phyloP scores from a whole-genome alignment of 164 flowering plant genomes.

The Dillenia suffruticosa region DNA sequence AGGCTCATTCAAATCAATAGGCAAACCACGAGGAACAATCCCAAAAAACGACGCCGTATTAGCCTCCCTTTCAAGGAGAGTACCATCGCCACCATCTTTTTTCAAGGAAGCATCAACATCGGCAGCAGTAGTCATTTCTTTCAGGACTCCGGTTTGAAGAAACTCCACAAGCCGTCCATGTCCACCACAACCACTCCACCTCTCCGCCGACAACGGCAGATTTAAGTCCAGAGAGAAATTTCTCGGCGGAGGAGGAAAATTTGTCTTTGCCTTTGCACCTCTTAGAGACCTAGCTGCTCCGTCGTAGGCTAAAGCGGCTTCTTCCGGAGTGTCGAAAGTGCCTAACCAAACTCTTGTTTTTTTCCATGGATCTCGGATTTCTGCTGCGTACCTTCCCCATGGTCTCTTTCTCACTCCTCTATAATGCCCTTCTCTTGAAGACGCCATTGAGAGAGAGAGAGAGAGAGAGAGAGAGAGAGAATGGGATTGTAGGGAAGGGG shows the following conservation, averaged over 20 bases:
- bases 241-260: constrained; percentile 43
- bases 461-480: background rate
- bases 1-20: constrained; percentile 69
- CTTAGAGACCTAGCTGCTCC: constrained; percentile 71
- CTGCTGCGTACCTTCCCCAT: constrained; percentile 94
- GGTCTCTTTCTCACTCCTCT: constrained; percentile 88
- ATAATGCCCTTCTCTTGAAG: constrained; percentile 57
- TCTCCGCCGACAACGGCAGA: constrained; percentile 16
- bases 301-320: constrained; percentile 84
- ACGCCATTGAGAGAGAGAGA: constrained; percentile 24
- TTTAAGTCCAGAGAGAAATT: constrained; percentile 14
- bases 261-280: constrained; percentile 79
- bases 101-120: background rate
- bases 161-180: constrained; percentile 13
- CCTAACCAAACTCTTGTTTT: constrained; percentile 85
- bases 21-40: constrained; percentile 47
- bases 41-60: constrained; percentile 25
- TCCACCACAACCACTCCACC: constrained; percentile 5
- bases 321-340: constrained; percentile 84
- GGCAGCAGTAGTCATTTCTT: background rate
- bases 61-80: background rate
- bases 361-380: constrained; percentile 88
- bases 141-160: constrained; percentile 8
- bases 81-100: background rate
- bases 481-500: constrained; percentile 4